Percentiles rank a stretch among this genome's conserved stretches.
Conservation (phyloP, 2,329 filamentous ascomycete genomes). For the Clathrospora elynae region DNA sequence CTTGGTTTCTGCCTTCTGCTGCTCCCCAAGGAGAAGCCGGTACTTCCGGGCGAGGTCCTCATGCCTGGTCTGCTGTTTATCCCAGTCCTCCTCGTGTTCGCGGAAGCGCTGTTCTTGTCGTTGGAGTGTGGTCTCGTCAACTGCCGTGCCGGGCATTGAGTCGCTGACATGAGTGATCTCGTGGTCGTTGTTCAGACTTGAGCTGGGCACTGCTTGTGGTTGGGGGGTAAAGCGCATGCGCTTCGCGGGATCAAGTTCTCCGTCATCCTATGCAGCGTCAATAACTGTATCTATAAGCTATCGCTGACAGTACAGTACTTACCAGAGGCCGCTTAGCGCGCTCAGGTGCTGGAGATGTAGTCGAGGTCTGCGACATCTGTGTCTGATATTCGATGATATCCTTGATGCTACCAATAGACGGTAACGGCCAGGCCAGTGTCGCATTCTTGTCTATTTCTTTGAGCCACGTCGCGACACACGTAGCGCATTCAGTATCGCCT, state of each 20-base stretch:
- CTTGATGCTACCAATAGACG: conserved; percentile 40
- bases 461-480: conserved; percentile 35
- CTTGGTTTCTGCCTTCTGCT: conserved; percentile 21
- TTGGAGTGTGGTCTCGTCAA: conserved; percentile 14
- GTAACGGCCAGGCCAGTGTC: conserved; percentile 34
- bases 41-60: conserved; percentile 32
- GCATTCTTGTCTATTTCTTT: conserved; percentile 9
- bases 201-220: conserved; percentile 14
- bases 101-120: conserved; percentile 18
- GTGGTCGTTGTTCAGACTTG: conserved; percentile 14
- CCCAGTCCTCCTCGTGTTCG: conserved; percentile 25
- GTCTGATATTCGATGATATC: conserved; percentile 37
- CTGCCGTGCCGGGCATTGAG: conserved; percentile 44
- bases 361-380: conserved; percentile 28
- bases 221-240: conserved; percentile 44
- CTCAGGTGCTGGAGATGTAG: conserved; percentile 24
- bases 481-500: conserved; percentile 31
- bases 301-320: conserved; percentile 4
- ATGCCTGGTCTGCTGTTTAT: conserved; percentile 34
- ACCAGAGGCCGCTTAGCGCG: conserved; percentile 38
- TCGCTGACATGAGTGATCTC: conserved; percentile 52
- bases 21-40: conserved; percentile 23
- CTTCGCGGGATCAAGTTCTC: conserved; percentile 37
- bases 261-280: conserved; percentile 23
- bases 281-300: background rate